Evolutionary conservation across 352 stramenopile genomes (phyloP).

Genomic region (Thalassiosira mediterranea): DNA sequence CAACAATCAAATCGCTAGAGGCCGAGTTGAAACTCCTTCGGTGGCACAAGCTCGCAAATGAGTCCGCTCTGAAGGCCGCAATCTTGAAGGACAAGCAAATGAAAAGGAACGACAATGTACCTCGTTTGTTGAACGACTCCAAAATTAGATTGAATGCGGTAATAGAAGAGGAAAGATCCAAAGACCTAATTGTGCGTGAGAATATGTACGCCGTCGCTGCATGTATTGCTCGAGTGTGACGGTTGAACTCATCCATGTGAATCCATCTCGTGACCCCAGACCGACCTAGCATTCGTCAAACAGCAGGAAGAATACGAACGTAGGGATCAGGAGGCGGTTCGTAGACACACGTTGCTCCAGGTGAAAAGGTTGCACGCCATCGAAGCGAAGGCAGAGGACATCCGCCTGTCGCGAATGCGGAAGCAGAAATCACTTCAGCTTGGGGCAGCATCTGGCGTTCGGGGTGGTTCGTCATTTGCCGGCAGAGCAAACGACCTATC

Average conservation of each 20-base stretch:
- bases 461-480: no score
- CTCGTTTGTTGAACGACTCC: no score
- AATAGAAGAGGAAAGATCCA: no score
- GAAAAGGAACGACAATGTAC: slow-evolving; percentile 78
- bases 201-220: no score
- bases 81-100: slow-evolving; percentile 78
- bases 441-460: no score
- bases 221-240: no score
- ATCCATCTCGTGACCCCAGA: no score
- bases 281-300: background rate
- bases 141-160: no score
- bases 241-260: no score
- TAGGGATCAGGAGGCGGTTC: background rate
- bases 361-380: slow-evolving; percentile 43
- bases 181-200: no score
- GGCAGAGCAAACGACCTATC: no score
- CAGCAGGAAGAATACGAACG: background rate
- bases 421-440: no score
- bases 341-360: slow-evolving; percentile 1
- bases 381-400: slow-evolving; percentile 35
- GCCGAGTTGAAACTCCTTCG: slow-evolving; percentile 93
- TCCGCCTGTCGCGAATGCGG: slow-evolving; percentile 26
- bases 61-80: slow-evolving; percentile 89
- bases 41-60: slow-evolving; percentile 94
- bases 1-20: slow-evolving; percentile 75